Conservation (phyloP, 2,329 filamentous ascomycete species). For the Aspergillus versicolor region DNA sequence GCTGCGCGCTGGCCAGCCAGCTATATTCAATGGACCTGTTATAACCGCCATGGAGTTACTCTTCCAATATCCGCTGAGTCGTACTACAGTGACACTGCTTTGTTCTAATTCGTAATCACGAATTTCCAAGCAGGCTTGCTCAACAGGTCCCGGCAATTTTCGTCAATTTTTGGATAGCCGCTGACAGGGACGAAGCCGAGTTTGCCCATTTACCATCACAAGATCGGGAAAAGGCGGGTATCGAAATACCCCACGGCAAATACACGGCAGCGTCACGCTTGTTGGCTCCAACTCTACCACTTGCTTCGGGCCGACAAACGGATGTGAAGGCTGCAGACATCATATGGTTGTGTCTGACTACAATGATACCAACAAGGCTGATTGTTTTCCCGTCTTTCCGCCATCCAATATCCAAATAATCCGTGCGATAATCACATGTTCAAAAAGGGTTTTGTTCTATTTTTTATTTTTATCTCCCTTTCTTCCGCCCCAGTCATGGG, state of each 20-base stretch:
- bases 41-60: not conserved
- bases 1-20: not conserved
- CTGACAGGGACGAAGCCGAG: constrained; percentile 16
- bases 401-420: not conserved
- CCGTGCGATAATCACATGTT: not conserved
- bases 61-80: not conserved
- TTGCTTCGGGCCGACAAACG: constrained; percentile 28
- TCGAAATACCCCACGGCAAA: constrained; percentile 21
- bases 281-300: constrained; percentile 6
- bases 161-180: constrained; percentile 15
- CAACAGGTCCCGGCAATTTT: constrained; percentile 24
- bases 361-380: constrained; percentile 12
- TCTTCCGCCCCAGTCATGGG: constrained; percentile 13
- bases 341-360: not conserved
- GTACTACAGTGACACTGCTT: not conserved
- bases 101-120: not conserved
- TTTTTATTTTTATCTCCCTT: constrained; percentile 16
- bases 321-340: constrained; percentile 9
- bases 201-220: constrained; percentile 11
- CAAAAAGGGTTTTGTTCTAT: constrained; percentile 5
- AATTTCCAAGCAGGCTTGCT: not conserved
- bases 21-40: not conserved
- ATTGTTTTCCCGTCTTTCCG: constrained; percentile 18
- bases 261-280: constrained; percentile 5
- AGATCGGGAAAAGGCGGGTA: constrained; percentile 37